Evolutionary conservation across 768 basidiomycete species (phyloP), one percentile per base, ranked within the genome.

Genomic region (Hypholoma fasciculare): DNA sequence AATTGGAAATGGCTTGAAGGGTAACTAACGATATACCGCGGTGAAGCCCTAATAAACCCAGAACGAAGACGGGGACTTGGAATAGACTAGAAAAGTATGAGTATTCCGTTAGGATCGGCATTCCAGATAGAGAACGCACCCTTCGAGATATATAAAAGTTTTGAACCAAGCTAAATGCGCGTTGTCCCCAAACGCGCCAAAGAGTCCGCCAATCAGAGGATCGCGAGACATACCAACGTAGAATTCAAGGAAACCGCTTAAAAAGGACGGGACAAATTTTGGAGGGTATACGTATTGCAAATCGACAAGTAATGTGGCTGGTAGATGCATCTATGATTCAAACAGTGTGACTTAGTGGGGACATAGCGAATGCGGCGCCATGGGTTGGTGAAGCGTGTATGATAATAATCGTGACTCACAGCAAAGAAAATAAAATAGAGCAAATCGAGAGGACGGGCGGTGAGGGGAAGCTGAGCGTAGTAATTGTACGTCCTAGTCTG

Each of bases 41-140:
- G 78, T 81, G 87, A 12, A 90, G 74, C 0, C 81, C 85, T 13
- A 74, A 73, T 46, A 82, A 78, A 12, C 88, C 90, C n/a, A 94
- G 57, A 44, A 92, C 63, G 67, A 94, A 94, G 0, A 87, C 80
- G 0, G 94, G 94, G 0, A 93, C 71, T 67, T 94, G 92, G 69
- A 90, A 88, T 49, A 83, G 60, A 14, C 87, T 88, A 16, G 17
- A 30, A 44, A 47, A 57, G 20, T 9, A 13, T 43, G 7, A 48
- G 48, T 8, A 12, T 34, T 42, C 14, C 17, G 20, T 30, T 4
- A 11, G 20, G 40, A 4, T 55, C 12, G 4, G 4, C 23, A 7
- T 39, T 42, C 19, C 19, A 20, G 12, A 1, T 56, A 26, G 36
- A 39, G n/a, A 17, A 63, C 86, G 57, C 64, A 90, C 88, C 70